Evolutionary conservation across 306 rosid genomes (phyloP).

Genomic region (Vachellia pachyceras): DNA sequence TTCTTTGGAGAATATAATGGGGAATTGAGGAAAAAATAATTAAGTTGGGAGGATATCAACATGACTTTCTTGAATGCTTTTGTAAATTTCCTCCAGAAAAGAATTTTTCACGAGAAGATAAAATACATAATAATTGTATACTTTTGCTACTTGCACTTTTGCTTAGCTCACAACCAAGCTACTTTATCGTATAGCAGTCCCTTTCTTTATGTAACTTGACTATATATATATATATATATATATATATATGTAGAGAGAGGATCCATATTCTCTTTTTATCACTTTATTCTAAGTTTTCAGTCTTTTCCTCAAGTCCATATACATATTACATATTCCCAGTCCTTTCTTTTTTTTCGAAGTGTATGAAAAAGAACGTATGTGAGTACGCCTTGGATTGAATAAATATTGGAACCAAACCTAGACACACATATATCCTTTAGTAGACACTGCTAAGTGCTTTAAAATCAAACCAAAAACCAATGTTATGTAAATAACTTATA

Average conservation of each 20-base stretch:
- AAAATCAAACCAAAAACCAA: too few species aligned
- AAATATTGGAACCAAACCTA: slow-evolving; percentile 39
- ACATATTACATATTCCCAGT: slow-evolving; percentile 48
- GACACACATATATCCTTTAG: too few species aligned
- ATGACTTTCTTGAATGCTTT: neutral
- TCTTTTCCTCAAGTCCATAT: slow-evolving; percentile 54
- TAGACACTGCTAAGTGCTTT: too few species aligned
- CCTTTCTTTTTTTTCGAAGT: slow-evolving; percentile 53
- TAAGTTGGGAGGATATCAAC: neutral
- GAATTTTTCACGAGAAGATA: slow-evolving; percentile 25
- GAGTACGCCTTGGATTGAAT: slow-evolving; percentile 48
- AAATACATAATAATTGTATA: neutral
- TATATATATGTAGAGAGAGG: too few species aligned
- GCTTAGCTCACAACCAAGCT: neutral
- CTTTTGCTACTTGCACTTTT: neutral
- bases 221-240: neutral
- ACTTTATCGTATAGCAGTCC: slow-evolving; percentile 24
- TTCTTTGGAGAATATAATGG: neutral
- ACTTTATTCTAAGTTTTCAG: slow-evolving; percentile 45
- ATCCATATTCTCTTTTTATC: slow-evolving; percentile 38
- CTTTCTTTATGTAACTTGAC: slow-evolving; percentile 47
- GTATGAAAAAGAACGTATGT: slow-evolving; percentile 45
- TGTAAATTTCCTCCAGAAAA: slow-evolving; percentile 23
- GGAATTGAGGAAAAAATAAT: neutral
- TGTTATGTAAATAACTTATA: too few species aligned